A percentile compares a stretch with the other conserved stretches of the same genome.
These are phyloP conservation scores for Nicotiana attenuata DNA, from an alignment of 257 asterid species.

Conservation along the genomic window DNA sequence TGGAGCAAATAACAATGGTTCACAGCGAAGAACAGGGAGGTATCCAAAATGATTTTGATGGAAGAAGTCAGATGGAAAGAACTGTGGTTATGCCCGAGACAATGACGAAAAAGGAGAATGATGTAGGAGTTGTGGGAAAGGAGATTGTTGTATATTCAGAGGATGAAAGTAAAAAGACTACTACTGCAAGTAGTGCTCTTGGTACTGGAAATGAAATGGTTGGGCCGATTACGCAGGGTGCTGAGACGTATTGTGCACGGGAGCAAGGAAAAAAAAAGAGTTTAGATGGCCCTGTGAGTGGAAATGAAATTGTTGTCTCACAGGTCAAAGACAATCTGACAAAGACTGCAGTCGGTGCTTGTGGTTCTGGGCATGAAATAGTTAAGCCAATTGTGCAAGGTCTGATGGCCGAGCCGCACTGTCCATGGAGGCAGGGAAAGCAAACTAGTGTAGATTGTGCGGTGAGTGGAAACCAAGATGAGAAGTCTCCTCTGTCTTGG, in stretches of 20 bases:
- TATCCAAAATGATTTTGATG: conserved; percentile 13
- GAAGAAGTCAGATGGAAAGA: conserved; percentile 18
- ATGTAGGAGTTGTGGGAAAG: conserved; percentile 3
- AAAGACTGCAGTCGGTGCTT: conserved; percentile 9
- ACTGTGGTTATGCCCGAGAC: conserved; percentile 7
- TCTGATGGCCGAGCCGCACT: conserved; percentile 43
- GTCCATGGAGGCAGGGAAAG: conserved; percentile 52
- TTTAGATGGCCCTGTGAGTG: conserved; percentile 22
- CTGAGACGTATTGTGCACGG: conserved; percentile 44
- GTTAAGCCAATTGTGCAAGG: conserved; percentile 43
- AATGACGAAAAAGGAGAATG: conserved; percentile 5
- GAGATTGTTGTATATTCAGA: conserved; percentile 18
- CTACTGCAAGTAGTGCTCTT: not conserved
- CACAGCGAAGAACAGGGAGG: conserved; percentile 19
- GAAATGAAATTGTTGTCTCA: conserved; percentile 14
- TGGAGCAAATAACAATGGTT: not conserved
- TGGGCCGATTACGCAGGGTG: conserved; percentile 38
- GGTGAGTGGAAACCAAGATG: conserved; percentile 12
- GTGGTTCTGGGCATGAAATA: conserved; percentile 20
- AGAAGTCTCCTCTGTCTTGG: conserved; percentile 18
- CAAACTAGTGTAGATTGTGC: conserved; percentile 22
- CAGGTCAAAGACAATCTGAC: conserved; percentile 19
- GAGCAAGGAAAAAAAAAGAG: conserved; percentile 28
- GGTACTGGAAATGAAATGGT: conserved; percentile 7
- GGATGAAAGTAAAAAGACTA: conserved; percentile 13